Conservation (phyloP, 768 basidiomycete genomes). For the Tricholoma sp. region DNA sequence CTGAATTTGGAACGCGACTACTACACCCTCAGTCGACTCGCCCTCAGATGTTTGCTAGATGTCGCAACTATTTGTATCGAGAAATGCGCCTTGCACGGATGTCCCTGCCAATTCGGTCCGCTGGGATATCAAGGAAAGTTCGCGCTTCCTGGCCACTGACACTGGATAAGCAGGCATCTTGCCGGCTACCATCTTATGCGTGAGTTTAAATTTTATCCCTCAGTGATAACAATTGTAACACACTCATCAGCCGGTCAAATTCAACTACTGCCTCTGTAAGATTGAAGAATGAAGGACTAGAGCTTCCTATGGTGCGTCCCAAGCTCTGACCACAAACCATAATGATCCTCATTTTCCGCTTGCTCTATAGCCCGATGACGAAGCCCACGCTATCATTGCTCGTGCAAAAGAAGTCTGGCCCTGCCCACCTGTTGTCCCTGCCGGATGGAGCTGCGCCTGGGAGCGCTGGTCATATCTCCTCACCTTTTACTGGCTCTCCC, state of each 20-base stretch:
- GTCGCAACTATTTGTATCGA: too few relatives aligned
- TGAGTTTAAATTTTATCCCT: too few relatives aligned
- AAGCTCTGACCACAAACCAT: background rate
- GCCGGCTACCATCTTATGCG: too few relatives aligned
- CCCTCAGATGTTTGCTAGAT: too few relatives aligned
- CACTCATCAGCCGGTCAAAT: background rate
- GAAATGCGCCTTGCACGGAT: too few relatives aligned
- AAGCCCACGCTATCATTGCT: conserved; percentile 9
- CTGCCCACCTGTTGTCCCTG: conserved; percentile 17
- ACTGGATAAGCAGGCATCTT: too few relatives aligned
- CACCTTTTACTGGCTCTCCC: conserved; percentile 28
- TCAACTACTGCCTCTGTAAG: background rate
- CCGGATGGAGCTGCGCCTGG: conserved; percentile 28
- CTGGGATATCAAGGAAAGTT: too few relatives aligned
- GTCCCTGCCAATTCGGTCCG: too few relatives aligned
- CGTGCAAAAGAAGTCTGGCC: conserved; percentile 23
- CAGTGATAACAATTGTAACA: too few relatives aligned
- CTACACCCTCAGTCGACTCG: too few relatives aligned
- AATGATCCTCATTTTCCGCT: background rate
- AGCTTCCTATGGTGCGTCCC: background rate
- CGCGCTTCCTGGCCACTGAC: too few relatives aligned
- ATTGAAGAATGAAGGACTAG: background rate
- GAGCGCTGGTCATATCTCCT: conserved; percentile 23
- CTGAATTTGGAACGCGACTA: too few relatives aligned
- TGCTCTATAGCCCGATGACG: background rate